phyloP scores from a whole-genome alignment of 2,329 filamentous ascomycete genomes.

The Delphinella strobiligena region DNA sequence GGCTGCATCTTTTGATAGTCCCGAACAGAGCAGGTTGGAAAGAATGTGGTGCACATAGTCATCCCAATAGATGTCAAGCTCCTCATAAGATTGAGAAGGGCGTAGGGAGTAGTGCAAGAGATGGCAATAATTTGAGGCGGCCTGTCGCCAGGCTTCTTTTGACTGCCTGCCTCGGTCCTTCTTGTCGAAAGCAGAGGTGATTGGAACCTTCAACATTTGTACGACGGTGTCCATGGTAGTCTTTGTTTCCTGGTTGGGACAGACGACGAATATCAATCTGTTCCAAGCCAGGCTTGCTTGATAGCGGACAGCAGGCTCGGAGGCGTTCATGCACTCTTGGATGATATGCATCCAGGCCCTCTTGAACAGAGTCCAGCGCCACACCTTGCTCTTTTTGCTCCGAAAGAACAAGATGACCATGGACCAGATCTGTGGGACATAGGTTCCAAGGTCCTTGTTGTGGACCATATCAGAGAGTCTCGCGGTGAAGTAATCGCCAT shows the following conservation, averaged over 20 bases:
- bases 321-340: constrained; percentile 72
- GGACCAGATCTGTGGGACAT: constrained; percentile 81
- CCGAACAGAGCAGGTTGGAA: constrained; percentile 39
- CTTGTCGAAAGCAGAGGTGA: constrained; percentile 54
- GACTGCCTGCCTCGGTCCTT: constrained; percentile 42
- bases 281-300: constrained; percentile 82
- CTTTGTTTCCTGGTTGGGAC: constrained; percentile 47
- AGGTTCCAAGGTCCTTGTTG: constrained; percentile 33
- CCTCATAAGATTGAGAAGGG: constrained; percentile 51
- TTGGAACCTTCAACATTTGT: constrained; percentile 54
- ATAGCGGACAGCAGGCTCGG: constrained; percentile 55
- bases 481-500: constrained; percentile 57
- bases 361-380: constrained; percentile 56
- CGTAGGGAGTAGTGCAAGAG: constrained; percentile 74
- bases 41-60: constrained; percentile 57
- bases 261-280: constrained; percentile 63
- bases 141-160: constrained; percentile 39
- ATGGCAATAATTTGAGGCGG: constrained; percentile 64
- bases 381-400: constrained; percentile 43
- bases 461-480: constrained; percentile 56
- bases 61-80: constrained; percentile 70
- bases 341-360: constrained; percentile 66
- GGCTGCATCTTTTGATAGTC: constrained; percentile 37
- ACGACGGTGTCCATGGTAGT: constrained; percentile 44
- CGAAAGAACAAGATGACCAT: constrained; percentile 68